Conservation (phyloP, 2,329 filamentous ascomycete species). For the Apiospora koreana region DNA sequence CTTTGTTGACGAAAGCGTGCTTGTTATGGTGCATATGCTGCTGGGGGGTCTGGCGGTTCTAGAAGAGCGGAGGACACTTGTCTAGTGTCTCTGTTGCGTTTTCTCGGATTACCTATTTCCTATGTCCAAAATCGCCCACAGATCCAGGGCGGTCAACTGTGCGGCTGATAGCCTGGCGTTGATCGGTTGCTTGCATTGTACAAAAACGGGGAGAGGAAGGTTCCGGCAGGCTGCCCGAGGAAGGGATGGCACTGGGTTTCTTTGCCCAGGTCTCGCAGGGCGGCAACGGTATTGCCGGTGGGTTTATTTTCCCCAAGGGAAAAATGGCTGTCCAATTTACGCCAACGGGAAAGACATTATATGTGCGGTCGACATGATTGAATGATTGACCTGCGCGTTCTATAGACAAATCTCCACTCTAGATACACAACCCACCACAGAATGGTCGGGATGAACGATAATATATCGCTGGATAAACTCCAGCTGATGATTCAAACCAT, state of each 20-base stretch:
- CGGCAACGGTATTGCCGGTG: background rate
- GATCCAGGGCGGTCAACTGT: constrained; percentile 1
- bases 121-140: background rate
- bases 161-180: constrained; percentile 12
- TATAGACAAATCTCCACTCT: constrained; percentile 54
- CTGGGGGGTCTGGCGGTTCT: constrained; percentile 25
- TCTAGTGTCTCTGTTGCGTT: background rate
- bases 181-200: constrained; percentile 7
- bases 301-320: background rate
- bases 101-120: background rate
- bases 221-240: background rate
- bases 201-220: background rate
- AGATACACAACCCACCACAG: constrained; percentile 30
- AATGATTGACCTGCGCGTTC: constrained; percentile 26
- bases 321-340: background rate
- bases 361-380: background rate
- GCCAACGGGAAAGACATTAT: background rate
- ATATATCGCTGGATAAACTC: background rate
- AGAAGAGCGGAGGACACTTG: constrained; percentile 22
- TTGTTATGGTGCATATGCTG: constrained; percentile 17
- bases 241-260: background rate
- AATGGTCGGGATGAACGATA: constrained; percentile 15
- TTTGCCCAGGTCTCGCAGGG: background rate
- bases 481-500: background rate
- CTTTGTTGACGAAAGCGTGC: constrained; percentile 15